These are phyloP conservation scores for Melanopsichium pennsylvanicum DNA, from an alignment of 1,284 basidiomycete species.

Conservation along the genomic window DNA sequence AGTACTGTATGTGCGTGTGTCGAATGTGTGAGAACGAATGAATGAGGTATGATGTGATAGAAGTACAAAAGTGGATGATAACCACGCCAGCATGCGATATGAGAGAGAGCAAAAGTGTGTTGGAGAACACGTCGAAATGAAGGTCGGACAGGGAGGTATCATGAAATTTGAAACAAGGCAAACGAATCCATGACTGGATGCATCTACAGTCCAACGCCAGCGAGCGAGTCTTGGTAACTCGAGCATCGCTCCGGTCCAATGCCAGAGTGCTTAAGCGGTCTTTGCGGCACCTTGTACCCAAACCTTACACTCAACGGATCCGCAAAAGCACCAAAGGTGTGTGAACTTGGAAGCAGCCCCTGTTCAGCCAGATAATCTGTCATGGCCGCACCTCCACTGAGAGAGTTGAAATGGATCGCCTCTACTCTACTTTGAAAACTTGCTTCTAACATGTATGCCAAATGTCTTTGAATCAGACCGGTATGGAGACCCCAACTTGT, in stretches of 20 bases:
- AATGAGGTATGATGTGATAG: background rate
- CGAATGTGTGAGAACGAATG: no score
- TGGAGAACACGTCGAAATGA: no score
- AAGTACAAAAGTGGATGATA: slow-evolving; percentile 11
- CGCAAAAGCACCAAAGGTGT: background rate
- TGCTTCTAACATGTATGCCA: slow-evolving; percentile 72
- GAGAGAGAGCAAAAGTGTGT: no score
- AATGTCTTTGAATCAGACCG: slow-evolving; percentile 69
- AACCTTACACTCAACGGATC: slow-evolving; percentile 30
- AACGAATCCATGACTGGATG: no score
- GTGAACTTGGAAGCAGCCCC: slow-evolving; percentile 44
- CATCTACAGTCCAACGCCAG: slow-evolving; percentile 28
- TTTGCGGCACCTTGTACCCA: slow-evolving; percentile 7
- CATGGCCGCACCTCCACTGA: slow-evolving; percentile 68
- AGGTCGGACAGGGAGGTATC: no score
- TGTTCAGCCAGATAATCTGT: slow-evolving; percentile 69
- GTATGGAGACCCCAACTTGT: slow-evolving; percentile 70
- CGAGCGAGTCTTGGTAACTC: slow-evolving; percentile 14
- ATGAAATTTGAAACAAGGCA: no score
- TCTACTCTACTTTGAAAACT: slow-evolving; percentile 68
- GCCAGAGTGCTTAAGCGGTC: background rate
- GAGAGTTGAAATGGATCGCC: slow-evolving; percentile 70
- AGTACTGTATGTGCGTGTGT: background rate
- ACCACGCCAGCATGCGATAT: no score
- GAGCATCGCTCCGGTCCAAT: slow-evolving; percentile 19